Base-by-base conservation (phyloP, 2,329 filamentous ascomycete genomes). In the Penicillium decumbens region DNA sequence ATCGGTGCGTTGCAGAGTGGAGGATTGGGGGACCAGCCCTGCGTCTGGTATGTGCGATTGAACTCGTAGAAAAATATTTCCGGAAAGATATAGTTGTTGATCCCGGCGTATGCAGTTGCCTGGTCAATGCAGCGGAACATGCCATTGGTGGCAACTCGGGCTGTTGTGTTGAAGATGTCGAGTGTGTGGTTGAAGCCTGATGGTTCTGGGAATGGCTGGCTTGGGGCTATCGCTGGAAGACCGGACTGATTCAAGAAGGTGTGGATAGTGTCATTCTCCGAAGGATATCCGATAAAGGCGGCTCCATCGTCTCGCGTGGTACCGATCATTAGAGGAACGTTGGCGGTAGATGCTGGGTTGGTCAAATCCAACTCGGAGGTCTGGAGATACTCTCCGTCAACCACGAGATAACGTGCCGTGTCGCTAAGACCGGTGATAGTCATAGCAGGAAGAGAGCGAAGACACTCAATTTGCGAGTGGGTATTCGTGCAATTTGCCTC, bases 91-190 rank as follows among this genome's bases (percentile, higher is more conserved):
- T 68, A 65, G 13, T 71, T 74, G 13, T 54, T 50, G 0, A 76
- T 66, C 2, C 75, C 79, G 0, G 77, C 71, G 58, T 77, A 77
- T 6, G 77, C 77, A 2, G 80, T 83, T 4, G 80, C 80, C 63
- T 83, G 75, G 60, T 82, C 79, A 43, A 80, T 68, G 62, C 81
- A 84, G 49, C 80, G 77, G 71, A 83, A 83, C 7, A 77, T 75
- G 44, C 74, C 78, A 62, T 84, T 80, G 2, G 80, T 83, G 2
- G 78, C 75, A 35, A 83, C 69, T 5, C 77, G 77, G 6, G 77
- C 70, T 18, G 75, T 75, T 29, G 78, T 71, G 51, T 80, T 81
- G 72, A 78, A 83, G 2, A 80, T 71, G 51, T 81, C 75, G 6
- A 80, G 72, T 0, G 80, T 82, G 7, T 73, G 50, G 42, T 81